These are phyloP conservation scores for Xylariales sp. DNA, from an alignment of 2,329 filamentous ascomycete species.

Conservation along the genomic window DNA sequence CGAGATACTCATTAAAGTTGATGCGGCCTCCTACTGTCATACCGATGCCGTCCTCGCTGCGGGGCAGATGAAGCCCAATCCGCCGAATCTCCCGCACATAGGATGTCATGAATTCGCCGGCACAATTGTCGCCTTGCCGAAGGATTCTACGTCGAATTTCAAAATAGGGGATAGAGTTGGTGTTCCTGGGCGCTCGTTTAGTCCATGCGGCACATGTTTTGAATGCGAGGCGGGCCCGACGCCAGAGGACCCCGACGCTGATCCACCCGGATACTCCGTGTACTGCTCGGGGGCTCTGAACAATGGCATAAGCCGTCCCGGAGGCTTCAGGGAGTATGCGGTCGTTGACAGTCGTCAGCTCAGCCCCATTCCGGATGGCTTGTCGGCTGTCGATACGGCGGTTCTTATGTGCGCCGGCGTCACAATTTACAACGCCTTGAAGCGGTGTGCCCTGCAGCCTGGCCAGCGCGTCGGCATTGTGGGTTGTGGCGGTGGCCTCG, in stretches of 20 bases:
- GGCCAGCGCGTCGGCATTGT: slow-evolving; percentile 54
- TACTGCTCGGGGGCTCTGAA: slow-evolving; percentile 50
- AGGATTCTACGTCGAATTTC: slow-evolving; percentile 30
- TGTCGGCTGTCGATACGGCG: slow-evolving; percentile 53
- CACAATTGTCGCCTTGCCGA: slow-evolving; percentile 52
- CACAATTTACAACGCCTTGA: slow-evolving; percentile 56
- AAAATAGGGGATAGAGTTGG: slow-evolving; percentile 52
- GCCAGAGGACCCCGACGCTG: slow-evolving; percentile 46
- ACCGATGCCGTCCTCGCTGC: slow-evolving; percentile 51
- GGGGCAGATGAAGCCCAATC: slow-evolving; percentile 47
- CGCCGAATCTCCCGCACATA: slow-evolving; percentile 56
- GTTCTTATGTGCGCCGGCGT: slow-evolving; percentile 58
- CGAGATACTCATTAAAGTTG: slow-evolving; percentile 59
- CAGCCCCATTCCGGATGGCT: slow-evolving; percentile 45
- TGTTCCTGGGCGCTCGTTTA: slow-evolving; percentile 55
- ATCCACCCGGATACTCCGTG: slow-evolving; percentile 55
- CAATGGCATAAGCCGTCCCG: slow-evolving; percentile 44
- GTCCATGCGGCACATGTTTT: slow-evolving; percentile 55
- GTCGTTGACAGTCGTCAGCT: slow-evolving; percentile 56
- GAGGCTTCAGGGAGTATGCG: slow-evolving; percentile 57
- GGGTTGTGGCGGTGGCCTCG: slow-evolving; percentile 52
- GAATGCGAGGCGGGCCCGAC: slow-evolving; percentile 51
- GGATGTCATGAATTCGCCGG: slow-evolving; percentile 60
- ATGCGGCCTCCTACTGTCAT: slow-evolving; percentile 61
- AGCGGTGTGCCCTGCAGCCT: slow-evolving; percentile 48